These are phyloP conservation scores for Epichloe scottii DNA, from an alignment of 2,329 filamentous ascomycete species.

Conservation along the genomic window DNA sequence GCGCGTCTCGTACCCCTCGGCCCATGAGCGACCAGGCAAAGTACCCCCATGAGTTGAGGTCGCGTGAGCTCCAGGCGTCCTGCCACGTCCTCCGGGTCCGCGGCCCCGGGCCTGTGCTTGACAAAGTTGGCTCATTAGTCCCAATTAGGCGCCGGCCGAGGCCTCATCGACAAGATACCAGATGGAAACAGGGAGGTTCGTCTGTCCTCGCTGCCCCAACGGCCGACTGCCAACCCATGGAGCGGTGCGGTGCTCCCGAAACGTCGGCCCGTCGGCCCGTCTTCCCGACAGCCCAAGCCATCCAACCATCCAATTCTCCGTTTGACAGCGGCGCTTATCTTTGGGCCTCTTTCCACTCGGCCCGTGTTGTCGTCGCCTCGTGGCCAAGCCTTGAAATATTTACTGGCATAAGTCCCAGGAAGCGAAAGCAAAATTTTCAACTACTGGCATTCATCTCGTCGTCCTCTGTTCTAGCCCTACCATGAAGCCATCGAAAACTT, in stretches of 20 bases:
- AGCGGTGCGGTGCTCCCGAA: conserved; percentile 4
- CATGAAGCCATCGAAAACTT: not conserved
- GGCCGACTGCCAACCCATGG: not conserved
- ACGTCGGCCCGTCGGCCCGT: conserved; percentile 24
- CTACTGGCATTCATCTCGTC: not conserved
- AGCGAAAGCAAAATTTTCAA: not conserved
- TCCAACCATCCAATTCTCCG: too few species aligned
- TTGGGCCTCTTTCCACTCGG: not conserved
- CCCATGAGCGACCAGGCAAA: too few species aligned
- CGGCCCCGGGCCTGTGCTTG: too few species aligned
- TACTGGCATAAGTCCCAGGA: too few species aligned
- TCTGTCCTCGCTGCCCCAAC: not conserved
- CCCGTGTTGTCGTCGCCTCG: not conserved
- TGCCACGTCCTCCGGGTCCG: too few species aligned
- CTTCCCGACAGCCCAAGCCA: conserved; percentile 17
- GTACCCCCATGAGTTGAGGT: too few species aligned
- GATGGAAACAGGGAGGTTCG: not conserved
- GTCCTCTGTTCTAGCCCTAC: not conserved
- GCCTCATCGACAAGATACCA: conserved; percentile 40
- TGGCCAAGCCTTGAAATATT: not conserved
- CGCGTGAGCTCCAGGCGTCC: too few species aligned
- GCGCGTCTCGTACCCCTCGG: too few species aligned
- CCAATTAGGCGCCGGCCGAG: too few species aligned
- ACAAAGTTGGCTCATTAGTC: too few species aligned
- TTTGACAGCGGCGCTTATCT: not conserved